Evolutionary conservation across 2,329 filamentous ascomycete species (phyloP), one percentile per base, ranked within the genome.

Genomic region (Cladosporium sp.): DNA sequence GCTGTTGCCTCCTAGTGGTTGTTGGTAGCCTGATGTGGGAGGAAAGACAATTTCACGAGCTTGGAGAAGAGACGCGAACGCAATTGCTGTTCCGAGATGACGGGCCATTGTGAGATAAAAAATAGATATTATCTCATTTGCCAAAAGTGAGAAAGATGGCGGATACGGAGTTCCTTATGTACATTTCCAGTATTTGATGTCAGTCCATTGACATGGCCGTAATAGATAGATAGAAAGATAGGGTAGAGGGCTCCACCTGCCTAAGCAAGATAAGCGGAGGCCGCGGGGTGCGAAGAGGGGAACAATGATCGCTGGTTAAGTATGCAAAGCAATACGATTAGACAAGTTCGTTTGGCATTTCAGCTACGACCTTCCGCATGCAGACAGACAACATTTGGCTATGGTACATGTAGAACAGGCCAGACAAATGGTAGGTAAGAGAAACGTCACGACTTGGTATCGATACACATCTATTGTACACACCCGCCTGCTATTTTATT

Each of bases 1-100:
- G 21, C 36, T 59, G 30, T 59, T 53, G 18, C 36, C 16, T 23
- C 76, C 71, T 7, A 75, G 58, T 48, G 79, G 78, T 25, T 75
- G 69, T 49, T 79, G 73, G 32, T 74, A 72, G 39, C 76, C 76
- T 30, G 76, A 73, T 18, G 79, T 65, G 2, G 80, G 75, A 13
- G 80, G 80, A 58, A 83, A 82, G 10, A 74, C 75, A 66, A 82
- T 80, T n/a, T 83, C 78, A 43, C 80, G 77, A 54, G 72, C 70
- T 11, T 59, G 28, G n/a, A 62, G 61, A 2, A 56, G 25, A 18
- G 62, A 51, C 14, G 65, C 66, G 25, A 72, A 53, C 7, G 70
- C 61, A 28, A 68, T 26, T 3, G 32, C 21, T 14, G 59, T 13
- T 30, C 30, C 48, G 5, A 63, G 10, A 10, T 63, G 21, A 13